phyloP scores from a whole-genome alignment of 495 filamentous ascomycete species.

The Pseudomonodictys pantanalensis region DNA sequence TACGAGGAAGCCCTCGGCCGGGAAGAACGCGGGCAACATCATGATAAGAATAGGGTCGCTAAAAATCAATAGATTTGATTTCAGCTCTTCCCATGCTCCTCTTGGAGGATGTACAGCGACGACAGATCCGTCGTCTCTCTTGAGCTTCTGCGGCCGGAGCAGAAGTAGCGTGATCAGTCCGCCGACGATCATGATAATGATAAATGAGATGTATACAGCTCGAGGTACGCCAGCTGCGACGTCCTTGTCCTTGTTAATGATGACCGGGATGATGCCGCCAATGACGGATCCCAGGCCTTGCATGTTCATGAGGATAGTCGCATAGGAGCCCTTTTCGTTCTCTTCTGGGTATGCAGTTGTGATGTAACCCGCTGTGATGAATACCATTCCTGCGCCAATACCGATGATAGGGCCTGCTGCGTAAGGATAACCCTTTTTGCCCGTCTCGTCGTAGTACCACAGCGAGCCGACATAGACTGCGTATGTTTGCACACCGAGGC shows the following conservation, averaged over 20 bases:
- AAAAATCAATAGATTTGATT: constrained; percentile 18
- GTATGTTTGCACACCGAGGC: constrained; percentile 15
- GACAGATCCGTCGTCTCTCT: constrained; percentile 11
- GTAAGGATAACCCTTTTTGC: constrained; percentile 17
- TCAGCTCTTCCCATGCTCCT: constrained; percentile 10
- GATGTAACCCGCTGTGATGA: constrained; percentile 28
- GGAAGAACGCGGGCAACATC: constrained; percentile 23
- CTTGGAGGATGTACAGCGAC: constrained; percentile 11
- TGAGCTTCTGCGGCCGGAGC: constrained; percentile 10
- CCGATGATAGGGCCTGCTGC: constrained; percentile 18
- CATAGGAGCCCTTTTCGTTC: constrained; percentile 19
- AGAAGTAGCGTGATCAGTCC: constrained; percentile 12
- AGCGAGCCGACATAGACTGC: constrained; percentile 27
- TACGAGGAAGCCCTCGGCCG: constrained; percentile 19
- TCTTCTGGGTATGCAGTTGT: constrained; percentile 24
- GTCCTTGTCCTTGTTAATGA: constrained; percentile 27
- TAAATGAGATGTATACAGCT: constrained; percentile 25
- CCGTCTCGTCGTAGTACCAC: constrained; percentile 32
- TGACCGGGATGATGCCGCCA: constrained; percentile 28
- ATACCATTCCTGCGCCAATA: constrained; percentile 26
- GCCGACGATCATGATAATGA: constrained; percentile 26
- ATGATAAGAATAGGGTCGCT: constrained; percentile 12
- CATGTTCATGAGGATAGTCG: constrained; percentile 24
- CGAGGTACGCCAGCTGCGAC: constrained; percentile 20
- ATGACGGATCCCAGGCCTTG: constrained; percentile 22